A percentile compares a stretch with the other conserved stretches of the same genome.
Conservation (phyloP, 2,329 filamentous ascomycete genomes). For the Beauveria pseudobassiana region DNA sequence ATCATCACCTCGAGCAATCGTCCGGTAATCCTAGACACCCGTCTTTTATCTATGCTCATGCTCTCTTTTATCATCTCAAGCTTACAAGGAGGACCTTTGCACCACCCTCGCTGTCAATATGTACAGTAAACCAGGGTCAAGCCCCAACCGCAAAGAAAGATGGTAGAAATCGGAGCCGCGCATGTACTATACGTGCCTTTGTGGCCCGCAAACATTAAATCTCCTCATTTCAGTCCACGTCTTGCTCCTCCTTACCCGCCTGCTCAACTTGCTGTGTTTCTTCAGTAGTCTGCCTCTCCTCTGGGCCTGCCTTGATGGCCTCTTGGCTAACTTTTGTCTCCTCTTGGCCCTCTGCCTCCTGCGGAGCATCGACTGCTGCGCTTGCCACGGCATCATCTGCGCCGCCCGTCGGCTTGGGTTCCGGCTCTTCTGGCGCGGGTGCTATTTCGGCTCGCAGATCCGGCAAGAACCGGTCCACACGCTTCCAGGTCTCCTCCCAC, state of each 20-base stretch:
- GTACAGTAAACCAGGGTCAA: background rate
- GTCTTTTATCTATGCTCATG: conserved; percentile 1
- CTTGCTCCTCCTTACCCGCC: background rate
- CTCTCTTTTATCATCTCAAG: background rate
- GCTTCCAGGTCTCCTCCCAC: conserved; percentile 58
- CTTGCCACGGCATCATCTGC: background rate
- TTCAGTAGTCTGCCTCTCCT: background rate
- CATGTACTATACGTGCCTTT: background rate
- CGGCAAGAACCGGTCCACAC: conserved; percentile 57
- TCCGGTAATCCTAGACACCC: background rate
- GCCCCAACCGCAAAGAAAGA: background rate
- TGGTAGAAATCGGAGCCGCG: background rate
- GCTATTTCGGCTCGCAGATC: conserved; percentile 35
- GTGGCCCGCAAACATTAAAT: background rate
- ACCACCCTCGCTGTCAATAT: background rate
- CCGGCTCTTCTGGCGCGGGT: conserved; percentile 4
- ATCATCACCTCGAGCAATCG: background rate
- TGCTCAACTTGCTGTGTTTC: background rate
- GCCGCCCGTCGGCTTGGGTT: background rate
- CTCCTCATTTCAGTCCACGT: conserved; percentile 4
- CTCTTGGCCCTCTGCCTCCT: background rate
- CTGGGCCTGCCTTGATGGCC: background rate
- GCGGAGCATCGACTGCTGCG: background rate
- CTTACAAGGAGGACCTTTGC: background rate
- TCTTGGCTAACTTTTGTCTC: background rate